Conservation (phyloP, 805 yeast genomes). For the Lachancea waltii region DNA sequence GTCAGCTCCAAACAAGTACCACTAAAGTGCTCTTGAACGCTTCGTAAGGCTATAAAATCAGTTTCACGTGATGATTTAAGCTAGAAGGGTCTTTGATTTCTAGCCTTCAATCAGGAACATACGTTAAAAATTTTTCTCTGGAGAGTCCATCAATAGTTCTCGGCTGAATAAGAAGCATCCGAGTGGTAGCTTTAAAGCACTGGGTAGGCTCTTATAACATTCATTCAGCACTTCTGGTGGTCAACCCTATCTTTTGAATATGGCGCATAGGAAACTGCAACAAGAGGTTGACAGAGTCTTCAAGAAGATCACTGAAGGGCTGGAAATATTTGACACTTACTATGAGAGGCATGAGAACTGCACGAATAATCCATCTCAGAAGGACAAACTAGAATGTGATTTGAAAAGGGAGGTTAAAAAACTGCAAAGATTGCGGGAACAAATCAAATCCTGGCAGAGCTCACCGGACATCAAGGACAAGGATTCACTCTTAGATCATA, state of each 20-base stretch:
- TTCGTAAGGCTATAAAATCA: no score
- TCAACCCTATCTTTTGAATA: constrained; percentile 12
- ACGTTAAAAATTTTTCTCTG: neutral
- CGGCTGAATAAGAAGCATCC: neutral
- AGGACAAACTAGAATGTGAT: constrained; percentile 89
- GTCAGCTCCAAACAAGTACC: no score
- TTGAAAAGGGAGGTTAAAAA: constrained; percentile 93
- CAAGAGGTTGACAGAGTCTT: constrained; percentile 89
- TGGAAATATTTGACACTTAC: constrained; percentile 73
- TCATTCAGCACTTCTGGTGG: neutral
- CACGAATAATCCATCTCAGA: constrained; percentile 73
- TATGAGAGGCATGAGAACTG: constrained; percentile 80
- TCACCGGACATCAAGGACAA: constrained; percentile 89
- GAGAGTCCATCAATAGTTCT: neutral
- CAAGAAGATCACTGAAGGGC: constrained; percentile 82
- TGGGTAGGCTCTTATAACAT: neutral
- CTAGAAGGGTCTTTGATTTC: no score
- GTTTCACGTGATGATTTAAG: no score
- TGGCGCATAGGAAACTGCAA: constrained; percentile 43
- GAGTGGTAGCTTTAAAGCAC: neutral
- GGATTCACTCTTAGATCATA: constrained; percentile 71
- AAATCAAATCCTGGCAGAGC: constrained; percentile 90
- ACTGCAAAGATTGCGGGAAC: constrained; percentile 87
- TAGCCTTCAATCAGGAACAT: neutral
- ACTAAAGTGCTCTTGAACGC: neutral